These are phyloP conservation scores for Chrysanthemum seticuspe DNA, from an alignment of 129 eudicot genomes.

Conservation along the genomic window DNA sequence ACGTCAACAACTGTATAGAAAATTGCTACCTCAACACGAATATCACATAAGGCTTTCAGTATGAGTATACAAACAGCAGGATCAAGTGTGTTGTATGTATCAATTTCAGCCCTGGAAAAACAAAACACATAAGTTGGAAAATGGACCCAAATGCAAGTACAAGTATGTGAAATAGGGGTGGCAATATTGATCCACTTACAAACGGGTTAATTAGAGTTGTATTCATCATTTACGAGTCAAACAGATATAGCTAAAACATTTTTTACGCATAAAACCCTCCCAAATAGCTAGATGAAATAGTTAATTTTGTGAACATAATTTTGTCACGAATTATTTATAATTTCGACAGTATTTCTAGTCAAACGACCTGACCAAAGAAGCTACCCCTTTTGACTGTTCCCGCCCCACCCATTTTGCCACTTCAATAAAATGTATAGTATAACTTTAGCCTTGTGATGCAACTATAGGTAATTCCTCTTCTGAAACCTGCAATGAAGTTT, in stretches of 20 bases:
- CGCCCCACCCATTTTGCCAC: background rate
- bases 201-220: background rate
- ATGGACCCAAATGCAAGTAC: slow-evolving; percentile 12
- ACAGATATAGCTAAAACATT: background rate
- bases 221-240: background rate
- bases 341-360: background rate
- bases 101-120: slow-evolving; percentile 70
- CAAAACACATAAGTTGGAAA: slow-evolving; percentile 19
- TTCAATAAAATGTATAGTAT: background rate
- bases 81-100: slow-evolving; percentile 74
- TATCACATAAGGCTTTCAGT: slow-evolving; percentile 89
- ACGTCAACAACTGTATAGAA: background rate
- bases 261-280: background rate
- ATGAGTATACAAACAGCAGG: slow-evolving; percentile 88
- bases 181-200: background rate
- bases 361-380: background rate
- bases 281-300: background rate
- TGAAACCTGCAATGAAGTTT: slow-evolving; percentile 64
- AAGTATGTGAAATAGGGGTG: slow-evolving; percentile 2
- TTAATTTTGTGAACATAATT: background rate
- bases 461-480: slow-evolving; percentile 94
- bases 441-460: slow-evolving; percentile 87
- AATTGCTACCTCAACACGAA: slow-evolving; percentile 91
- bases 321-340: background rate
- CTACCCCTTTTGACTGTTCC: background rate